Base-by-base conservation (phyloP, 2,329 filamentous ascomycete genomes). In the Dactylella cylindrospora region DNA sequence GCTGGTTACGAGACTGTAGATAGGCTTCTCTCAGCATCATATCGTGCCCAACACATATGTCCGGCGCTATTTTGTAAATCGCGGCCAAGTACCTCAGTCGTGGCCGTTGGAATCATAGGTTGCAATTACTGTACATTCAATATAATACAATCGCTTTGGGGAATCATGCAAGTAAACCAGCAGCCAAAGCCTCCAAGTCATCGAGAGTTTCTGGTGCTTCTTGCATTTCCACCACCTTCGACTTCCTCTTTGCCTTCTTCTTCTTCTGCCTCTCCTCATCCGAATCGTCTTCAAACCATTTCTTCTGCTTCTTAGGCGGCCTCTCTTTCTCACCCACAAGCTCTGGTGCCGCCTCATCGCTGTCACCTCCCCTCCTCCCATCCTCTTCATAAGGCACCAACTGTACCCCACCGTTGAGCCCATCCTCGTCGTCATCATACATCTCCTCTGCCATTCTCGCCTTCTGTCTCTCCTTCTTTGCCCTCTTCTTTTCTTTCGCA, bases 271-370 rank as follows among this genome's bases (percentile, higher is more conserved):
- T 77, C 41, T 78, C 76, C 10, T 78, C 79, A 1, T 79, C 80
- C 60, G 84, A 83, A 60, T 84, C 80, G 72, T 89, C 78, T 75
- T 89, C 89, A 85, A 85, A 88, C 74, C 89, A 89, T 81, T 86
- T 88, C 60, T 79, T 76, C 72, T 81, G 84, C 78, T 85, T 86
- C 69, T 73, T 74, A 13, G 78, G 77, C 41, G 75, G 76, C 61
- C 71, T 73, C 66, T 73, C 73, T 47, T 72, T 72, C 13, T 76
- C 76, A 1, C 73, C 72, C 17, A 72, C 70, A 64, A 17, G 71
- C 9, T 65, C 68, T 4, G 66, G 67, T 28, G 67, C 69, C 32
- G 65, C 66, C 22, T 66, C 70, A 15, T 70, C 71, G 22, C 65
- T 70, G 25, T 73, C 69, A 8, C 60, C 60, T 20, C 73, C 71